These are phyloP conservation scores for Pyricularia grisea DNA, from an alignment of 2,329 filamentous ascomycete species.

Conservation along the genomic window DNA sequence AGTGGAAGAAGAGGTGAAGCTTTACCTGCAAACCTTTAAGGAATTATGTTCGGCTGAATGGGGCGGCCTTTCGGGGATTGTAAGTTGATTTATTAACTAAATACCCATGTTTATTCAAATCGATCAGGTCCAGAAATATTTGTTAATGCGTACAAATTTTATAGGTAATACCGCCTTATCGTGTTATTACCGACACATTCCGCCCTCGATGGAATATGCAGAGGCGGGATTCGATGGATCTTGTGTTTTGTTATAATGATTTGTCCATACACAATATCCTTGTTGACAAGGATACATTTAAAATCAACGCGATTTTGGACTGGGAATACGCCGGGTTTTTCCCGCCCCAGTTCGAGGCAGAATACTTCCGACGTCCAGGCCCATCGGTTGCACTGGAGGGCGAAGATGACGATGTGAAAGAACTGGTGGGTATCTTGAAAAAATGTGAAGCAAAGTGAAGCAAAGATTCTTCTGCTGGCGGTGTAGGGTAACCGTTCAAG, in stretches of 20 bases:
- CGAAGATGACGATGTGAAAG: constrained; percentile 13
- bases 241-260: constrained; percentile 17
- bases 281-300: constrained; percentile 11
- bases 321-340: constrained; percentile 12
- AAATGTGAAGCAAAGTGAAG: not conserved
- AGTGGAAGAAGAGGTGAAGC: constrained; percentile 4
- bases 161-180: constrained; percentile 15
- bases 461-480: too few species aligned
- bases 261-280: constrained; percentile 26
- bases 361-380: constrained; percentile 7
- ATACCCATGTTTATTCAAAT: constrained; percentile 6
- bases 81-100: constrained; percentile 16
- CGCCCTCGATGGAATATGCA: constrained; percentile 12
- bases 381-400: constrained; percentile 16
- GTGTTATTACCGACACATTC: constrained; percentile 13
- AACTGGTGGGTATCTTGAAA: not conserved
- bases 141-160: too few species aligned
- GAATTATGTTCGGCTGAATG: constrained; percentile 15
- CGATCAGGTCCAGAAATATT: too few species aligned
- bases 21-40: constrained; percentile 16
- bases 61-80: constrained; percentile 17
- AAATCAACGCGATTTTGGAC: constrained; percentile 12
- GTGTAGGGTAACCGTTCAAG: too few species aligned
- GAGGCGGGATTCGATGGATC: constrained; percentile 10
- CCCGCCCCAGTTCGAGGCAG: constrained; percentile 2